phyloP scores from a whole-genome alignment of 2,329 filamentous ascomycete species.

The Apiospora rasikravindrae region DNA sequence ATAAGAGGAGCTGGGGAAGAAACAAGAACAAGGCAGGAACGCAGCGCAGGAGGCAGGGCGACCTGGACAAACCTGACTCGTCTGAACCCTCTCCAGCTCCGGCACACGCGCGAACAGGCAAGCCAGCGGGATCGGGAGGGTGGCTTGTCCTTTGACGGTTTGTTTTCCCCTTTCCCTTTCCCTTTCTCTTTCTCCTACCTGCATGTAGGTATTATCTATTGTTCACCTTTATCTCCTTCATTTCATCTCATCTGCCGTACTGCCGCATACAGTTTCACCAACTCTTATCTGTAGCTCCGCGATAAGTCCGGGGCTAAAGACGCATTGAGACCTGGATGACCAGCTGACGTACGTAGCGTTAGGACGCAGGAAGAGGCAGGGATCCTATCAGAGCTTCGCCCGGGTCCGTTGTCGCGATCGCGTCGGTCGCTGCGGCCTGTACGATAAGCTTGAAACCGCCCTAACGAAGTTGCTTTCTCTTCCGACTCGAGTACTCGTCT shows the following conservation, averaged over 20 bases:
- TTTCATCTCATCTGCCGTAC: not conserved
- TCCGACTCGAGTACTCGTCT: not conserved
- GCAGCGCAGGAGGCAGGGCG: not conserved
- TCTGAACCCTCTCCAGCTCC: not conserved
- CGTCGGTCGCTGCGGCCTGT: not conserved
- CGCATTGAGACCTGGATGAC: not conserved
- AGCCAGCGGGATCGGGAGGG: too few species aligned
- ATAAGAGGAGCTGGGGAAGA: constrained; percentile 6
- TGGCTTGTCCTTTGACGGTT: not conserved
- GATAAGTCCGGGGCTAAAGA: constrained; percentile 8
- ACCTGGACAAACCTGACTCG: not conserved
- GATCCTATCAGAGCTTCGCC: not conserved
- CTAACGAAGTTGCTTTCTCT: not conserved
- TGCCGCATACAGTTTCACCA: not conserved
- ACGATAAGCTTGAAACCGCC: constrained; percentile 7
- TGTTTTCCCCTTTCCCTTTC: not conserved
- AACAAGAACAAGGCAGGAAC: not conserved
- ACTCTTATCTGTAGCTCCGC: not conserved
- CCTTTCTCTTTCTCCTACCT: not conserved
- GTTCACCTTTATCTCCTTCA: not conserved
- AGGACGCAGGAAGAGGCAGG: not conserved
- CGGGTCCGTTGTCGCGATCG: not conserved
- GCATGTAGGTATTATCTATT: not conserved
- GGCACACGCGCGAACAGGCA: not conserved
- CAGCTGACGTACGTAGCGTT: constrained; percentile 5